A percentile compares a stretch with the other conserved stretches of the same genome.
These are phyloP conservation scores for Tritrichomonas musculus DNA, from an alignment of 208 protist genomes.

Conservation along the genomic window DNA sequence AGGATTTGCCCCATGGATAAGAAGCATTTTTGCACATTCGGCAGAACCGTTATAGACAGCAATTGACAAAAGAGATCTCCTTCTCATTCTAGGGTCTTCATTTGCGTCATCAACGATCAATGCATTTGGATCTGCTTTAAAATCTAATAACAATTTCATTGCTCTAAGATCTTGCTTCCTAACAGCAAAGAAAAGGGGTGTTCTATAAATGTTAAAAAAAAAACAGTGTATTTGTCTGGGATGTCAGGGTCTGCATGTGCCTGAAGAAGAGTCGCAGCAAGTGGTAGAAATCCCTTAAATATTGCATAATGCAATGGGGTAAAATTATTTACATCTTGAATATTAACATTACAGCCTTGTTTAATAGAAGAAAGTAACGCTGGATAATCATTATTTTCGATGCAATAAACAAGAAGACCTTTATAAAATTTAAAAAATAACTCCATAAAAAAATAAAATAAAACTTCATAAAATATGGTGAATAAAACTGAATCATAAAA, in stretches of 20 bases:
- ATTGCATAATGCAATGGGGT: neutral
- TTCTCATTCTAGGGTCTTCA: neutral
- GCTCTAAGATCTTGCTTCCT: slow-evolving; percentile 7
- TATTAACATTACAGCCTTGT: too few species aligned
- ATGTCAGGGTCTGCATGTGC: neutral
- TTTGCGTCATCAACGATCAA: neutral
- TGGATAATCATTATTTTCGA: too few species aligned
- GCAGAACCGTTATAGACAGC: neutral
- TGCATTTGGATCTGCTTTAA: neutral
- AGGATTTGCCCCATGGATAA: neutral
- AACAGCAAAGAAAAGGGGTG: neutral
- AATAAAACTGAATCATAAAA: too few species aligned
- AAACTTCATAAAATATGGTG: too few species aligned
- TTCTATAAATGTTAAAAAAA: neutral
- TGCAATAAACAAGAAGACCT: too few species aligned
- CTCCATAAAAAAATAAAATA: too few species aligned
- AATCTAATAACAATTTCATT: neutral
- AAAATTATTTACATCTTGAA: neutral
- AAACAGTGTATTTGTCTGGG: neutral
- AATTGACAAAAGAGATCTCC: neutral
- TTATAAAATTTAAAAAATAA: too few species aligned
- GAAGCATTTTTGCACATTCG: neutral
- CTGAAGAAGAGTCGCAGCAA: neutral
- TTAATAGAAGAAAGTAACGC: too few species aligned
- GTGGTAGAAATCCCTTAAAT: neutral